Base-by-base conservation (phyloP, 2,329 filamentous ascomycete species). In the Davidsoniella neocaledoniae region DNA sequence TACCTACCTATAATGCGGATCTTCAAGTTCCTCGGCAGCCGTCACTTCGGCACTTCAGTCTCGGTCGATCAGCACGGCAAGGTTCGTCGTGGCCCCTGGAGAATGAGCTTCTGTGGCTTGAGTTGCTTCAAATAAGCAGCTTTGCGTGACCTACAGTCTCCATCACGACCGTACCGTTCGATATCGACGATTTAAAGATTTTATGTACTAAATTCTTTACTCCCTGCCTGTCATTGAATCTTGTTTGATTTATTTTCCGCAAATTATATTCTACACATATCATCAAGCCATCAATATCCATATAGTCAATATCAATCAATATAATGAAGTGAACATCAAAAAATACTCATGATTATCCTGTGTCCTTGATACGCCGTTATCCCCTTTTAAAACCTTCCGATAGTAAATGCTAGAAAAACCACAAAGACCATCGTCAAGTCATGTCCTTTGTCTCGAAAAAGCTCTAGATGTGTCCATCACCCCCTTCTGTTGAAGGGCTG, bases 1-100 rank as follows among this genome's bases (percentile, higher is more conserved):
- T 5, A 37, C 73, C 73, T 69, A 68, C 65, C 51, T n/a, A n/a
- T n/a, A n/a, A 60, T 74, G 51, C 69, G 68, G 59, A 72, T 67
- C 57, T 61, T 61, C 49, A 72, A 69, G 56, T 59, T 60, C 46
- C 48, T 74, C 54, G 71, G 71, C 54, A 65, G 66, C 48, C 65
- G 66, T 33, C 69, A 70, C 56, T 67, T 73, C 55, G 71, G 71
- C 54, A 73, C 71, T 33, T 71, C 62, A 57, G 61, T 74, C 48
- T 62, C 64, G 33, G 68, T 66, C 17, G 64, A 50, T 57, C 64
- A 63, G 9, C 60, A 69, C 54, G 71, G 71, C 43, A 43, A 39
- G 29, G 60, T 73, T 6, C 68, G 64, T 46, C 66, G 68, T 9
- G 71, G 71, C 2, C 69, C 70, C 2, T 74, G 70, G 68, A 63